Base-by-base conservation (phyloP, 2,329 filamentous ascomycete genomes). In the Geosmithia morbida region DNA sequence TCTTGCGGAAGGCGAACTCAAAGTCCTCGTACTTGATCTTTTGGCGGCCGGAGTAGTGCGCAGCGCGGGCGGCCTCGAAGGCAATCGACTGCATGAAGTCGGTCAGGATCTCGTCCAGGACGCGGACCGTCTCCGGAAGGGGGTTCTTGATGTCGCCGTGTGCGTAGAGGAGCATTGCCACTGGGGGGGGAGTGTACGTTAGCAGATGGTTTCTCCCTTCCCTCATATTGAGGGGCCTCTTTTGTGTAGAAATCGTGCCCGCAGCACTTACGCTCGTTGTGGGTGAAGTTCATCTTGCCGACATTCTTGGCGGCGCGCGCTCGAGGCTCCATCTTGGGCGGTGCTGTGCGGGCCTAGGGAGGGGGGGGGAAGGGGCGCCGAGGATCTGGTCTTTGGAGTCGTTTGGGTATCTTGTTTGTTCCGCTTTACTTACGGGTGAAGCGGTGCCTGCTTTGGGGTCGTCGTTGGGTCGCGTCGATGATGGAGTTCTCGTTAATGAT, bases 1-100 rank as follows among this genome's bases (percentile, higher is more conserved):
- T 94, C 53, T 85, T 79, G 30, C 92, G 79, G 55, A 97, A 78
- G 40, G 88, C 87, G 65, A 94, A 98, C 59, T 94, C 88, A 68
- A 98, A 95, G 65, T 98, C 92, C 59, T 96, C 90, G 58, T 94
- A 86, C 64, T 98, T 98, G 67, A 98, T 88, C 68, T 98, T 98
- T 58, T 94, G 87, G 2, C 92, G 85, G 1, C 88, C 84, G 2
- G 85, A 81, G 64, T 94, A 87, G 62, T 86, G 81, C 1, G 92
- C 92, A 47, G 83, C 82, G 43, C 86, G 80, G 4, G 88, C 87
- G 3, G 92, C 90, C 60, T 87, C 83, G 68, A 94, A 92, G 66
- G 86, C 90, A 48, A 92, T 82, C 62, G 92, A 87, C 61, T 94
- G 87, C 61, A 97, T 87, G 71, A 94, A 96, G 69, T 97, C 92